These are phyloP conservation scores for Ochetophila trinervis DNA, from an alignment of 306 rosid species.

Conservation along the genomic window DNA sequence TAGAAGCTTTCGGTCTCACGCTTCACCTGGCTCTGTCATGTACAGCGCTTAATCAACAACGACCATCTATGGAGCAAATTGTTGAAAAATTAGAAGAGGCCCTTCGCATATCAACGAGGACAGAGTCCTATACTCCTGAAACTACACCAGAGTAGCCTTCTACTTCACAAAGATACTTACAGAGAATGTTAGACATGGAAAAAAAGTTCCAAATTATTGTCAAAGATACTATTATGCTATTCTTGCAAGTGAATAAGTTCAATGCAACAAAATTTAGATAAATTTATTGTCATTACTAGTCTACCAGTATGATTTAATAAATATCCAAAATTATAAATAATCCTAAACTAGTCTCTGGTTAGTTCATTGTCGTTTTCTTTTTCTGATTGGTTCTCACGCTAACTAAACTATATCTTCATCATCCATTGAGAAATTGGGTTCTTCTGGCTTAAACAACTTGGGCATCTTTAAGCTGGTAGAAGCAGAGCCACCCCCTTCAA, in stretches of 20 bases:
- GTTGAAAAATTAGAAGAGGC: slow-evolving; percentile 42
- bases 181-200: no score
- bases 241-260: neutral
- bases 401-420: slow-evolving; percentile 32
- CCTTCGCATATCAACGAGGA: slow-evolving; percentile 30
- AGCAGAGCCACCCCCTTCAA: slow-evolving; percentile 35
- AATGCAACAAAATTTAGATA: neutral
- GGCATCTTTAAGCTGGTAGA: slow-evolving; percentile 52
- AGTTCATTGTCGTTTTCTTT: slow-evolving; percentile 16
- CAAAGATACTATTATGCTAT: neutral
- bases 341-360: slow-evolving; percentile 31
- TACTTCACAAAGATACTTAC: neutral
- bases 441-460: slow-evolving; percentile 77
- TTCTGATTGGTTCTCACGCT: slow-evolving; percentile 18
- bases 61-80: slow-evolving; percentile 53
- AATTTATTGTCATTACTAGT: slow-evolving; percentile 14
- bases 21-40: slow-evolving; percentile 52
- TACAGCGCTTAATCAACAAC: slow-evolving; percentile 42
- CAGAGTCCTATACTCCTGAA: slow-evolving; percentile 26
- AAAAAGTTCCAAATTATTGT: neutral
- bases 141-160: slow-evolving; percentile 14
- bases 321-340: slow-evolving; percentile 16
- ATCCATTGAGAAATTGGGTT: slow-evolving; percentile 71
- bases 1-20: slow-evolving; percentile 49
- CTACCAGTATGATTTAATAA: slow-evolving; percentile 30